Conservation (phyloP, 1,284 basidiomycete species). For the Irpex lacteus region DNA sequence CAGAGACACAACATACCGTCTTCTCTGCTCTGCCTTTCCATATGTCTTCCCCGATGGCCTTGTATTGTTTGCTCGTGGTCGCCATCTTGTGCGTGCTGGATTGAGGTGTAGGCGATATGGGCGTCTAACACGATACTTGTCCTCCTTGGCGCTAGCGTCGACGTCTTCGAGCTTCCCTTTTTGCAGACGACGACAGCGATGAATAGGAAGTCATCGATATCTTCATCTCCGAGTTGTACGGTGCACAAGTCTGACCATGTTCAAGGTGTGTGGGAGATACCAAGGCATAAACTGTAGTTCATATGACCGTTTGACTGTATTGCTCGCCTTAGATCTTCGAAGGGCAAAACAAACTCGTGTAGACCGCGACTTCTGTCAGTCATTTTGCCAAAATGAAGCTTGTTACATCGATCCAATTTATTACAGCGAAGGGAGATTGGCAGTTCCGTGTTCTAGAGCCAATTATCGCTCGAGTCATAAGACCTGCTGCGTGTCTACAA, state of each 20-base stretch:
- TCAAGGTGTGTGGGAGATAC: background rate
- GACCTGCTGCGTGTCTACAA: background rate
- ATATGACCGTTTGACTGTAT: background rate
- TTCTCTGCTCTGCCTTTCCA: slow-evolving; percentile 92
- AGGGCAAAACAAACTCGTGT: background rate
- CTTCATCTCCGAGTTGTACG: background rate
- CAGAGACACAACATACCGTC: slow-evolving; percentile 58
- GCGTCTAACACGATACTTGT: background rate
- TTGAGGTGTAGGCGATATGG: background rate
- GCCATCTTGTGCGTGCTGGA: slow-evolving; percentile 39
- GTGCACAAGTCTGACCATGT: background rate
- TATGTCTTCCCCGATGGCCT: slow-evolving; percentile 83
- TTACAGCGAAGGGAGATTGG: background rate
- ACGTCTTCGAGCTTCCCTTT: background rate
- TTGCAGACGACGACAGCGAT: background rate
- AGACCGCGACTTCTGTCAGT: background rate
- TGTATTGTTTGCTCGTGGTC: slow-evolving; percentile 76
- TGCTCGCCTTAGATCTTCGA: background rate
- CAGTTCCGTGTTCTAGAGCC: background rate
- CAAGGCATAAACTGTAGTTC: background rate
- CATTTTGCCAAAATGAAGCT: background rate
- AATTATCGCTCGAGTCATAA: background rate
- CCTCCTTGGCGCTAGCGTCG: background rate
- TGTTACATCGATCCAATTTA: background rate
- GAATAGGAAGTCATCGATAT: background rate